Conservation (phyloP, 106 monocot species). For the Dioscorea alata region DNA sequence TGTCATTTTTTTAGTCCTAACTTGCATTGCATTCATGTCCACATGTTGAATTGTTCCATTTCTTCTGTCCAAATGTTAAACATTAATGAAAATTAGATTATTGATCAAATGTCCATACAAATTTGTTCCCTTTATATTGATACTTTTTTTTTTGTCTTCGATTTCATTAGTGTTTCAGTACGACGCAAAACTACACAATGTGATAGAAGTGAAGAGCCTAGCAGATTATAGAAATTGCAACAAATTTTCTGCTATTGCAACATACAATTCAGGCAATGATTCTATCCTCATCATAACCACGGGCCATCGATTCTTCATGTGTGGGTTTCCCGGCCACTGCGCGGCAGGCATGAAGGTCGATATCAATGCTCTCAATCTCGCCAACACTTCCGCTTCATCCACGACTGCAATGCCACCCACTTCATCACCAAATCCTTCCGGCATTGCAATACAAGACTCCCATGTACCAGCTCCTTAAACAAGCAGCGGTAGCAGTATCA, state of each 20-base stretch:
- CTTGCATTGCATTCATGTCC: neutral
- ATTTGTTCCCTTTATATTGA: neutral
- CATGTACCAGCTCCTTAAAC: neutral
- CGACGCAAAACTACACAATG: conserved; percentile 17
- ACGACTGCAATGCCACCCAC: neutral
- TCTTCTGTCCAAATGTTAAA: neutral
- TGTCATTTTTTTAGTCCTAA: neutral
- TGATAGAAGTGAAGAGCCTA: conserved; percentile 17
- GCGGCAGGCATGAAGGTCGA: conserved; percentile 21
- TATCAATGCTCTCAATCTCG: neutral
- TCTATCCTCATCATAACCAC: conserved; percentile 8
- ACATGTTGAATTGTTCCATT: neutral
- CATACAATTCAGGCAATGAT: conserved; percentile 15
- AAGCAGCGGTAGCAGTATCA: too few relatives aligned
- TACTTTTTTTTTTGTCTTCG: neutral
- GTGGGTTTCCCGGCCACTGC: conserved; percentile 35
- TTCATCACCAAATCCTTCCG: neutral
- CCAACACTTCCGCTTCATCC: neutral
- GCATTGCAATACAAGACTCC: neutral
- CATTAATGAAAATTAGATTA: neutral
- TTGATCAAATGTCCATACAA: neutral
- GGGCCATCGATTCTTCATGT: conserved; percentile 35
- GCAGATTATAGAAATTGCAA: conserved; percentile 22
- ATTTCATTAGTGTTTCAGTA: conserved; percentile 24
- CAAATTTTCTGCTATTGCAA: conserved; percentile 1